Percentiles rank a stretch among this genome's conserved stretches.
Evolutionary conservation across 164 flowering plant species (phyloP).

Genomic region (Hamamelis virginiana): DNA sequence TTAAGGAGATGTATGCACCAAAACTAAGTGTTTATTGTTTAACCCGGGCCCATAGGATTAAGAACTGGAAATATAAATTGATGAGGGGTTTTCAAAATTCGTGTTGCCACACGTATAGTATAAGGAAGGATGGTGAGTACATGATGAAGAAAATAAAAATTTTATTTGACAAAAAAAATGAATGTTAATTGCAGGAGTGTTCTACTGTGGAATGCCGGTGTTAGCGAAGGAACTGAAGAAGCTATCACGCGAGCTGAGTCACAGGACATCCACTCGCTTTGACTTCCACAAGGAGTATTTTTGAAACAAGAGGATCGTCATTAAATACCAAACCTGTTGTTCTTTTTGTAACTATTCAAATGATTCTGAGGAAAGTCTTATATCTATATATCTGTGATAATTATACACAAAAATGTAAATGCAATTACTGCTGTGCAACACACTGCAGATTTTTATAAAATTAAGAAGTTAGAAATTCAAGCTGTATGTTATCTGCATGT

Average conservation of each 20-base stretch:
- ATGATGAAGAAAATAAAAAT: too few relatives aligned
- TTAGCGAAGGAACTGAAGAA: slow-evolving; percentile 83
- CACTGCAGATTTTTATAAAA: too few relatives aligned
- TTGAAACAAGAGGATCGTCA: slow-evolving; percentile 23
- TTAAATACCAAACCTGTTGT: slow-evolving; percentile 5
- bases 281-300: slow-evolving; percentile 96
- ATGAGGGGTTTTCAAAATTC: too few relatives aligned
- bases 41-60: too few relatives aligned
- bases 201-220: slow-evolving; percentile 90
- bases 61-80: too few relatives aligned
- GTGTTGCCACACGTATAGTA: too few relatives aligned
- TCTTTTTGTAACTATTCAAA: slow-evolving; percentile 28
- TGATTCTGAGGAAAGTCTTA: slow-evolving; percentile 2
- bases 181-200: slow-evolving; percentile 66
- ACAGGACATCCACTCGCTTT: slow-evolving; percentile 79
- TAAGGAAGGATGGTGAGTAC: too few relatives aligned
- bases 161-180: background rate
- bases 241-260: slow-evolving; percentile 64
- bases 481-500: too few relatives aligned
- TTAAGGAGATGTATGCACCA: too few relatives aligned
- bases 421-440: background rate
- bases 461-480: too few relatives aligned
- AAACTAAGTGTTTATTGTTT: too few relatives aligned
- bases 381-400: slow-evolving; percentile 4
- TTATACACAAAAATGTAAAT: slow-evolving; percentile 10